A percentile compares a stretch with the other conserved stretches of the same genome.
Conservation (phyloP, 2,329 filamentous ascomycete species). For the Teratosphaeria epicoccoides region DNA sequence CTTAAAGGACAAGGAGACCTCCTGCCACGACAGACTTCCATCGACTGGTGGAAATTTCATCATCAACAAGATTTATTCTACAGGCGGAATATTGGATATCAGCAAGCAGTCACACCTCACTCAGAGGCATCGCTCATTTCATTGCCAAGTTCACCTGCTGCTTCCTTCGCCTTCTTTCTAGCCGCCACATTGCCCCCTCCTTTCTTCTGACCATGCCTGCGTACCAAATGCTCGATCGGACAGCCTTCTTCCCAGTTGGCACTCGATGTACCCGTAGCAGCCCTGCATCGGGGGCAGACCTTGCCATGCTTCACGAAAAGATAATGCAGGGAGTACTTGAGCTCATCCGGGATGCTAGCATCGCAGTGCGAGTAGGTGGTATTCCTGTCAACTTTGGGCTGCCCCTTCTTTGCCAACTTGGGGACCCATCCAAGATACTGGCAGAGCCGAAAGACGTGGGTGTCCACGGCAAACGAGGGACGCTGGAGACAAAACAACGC, state of each 20-base stretch:
- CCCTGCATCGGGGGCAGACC: constrained; percentile 49
- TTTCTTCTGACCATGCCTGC: constrained; percentile 45
- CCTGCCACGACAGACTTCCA: too few species aligned
- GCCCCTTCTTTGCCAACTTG: constrained; percentile 31
- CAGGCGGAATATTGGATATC: too few species aligned
- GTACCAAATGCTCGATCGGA: constrained; percentile 53
- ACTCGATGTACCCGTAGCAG: constrained; percentile 49
- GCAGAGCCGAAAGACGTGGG: constrained; percentile 54
- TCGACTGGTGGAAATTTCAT: too few species aligned
- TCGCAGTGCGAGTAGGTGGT: constrained; percentile 46
- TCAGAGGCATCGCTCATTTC: constrained; percentile 40
- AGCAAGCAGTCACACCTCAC: too few species aligned
- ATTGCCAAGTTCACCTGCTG: constrained; percentile 69
- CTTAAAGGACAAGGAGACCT: too few species aligned
- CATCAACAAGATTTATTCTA: too few species aligned
- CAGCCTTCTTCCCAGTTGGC: constrained; percentile 54
- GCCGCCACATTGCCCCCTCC: constrained; percentile 23
- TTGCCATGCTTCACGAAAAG: constrained; percentile 54
- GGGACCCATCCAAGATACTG: constrained; percentile 55
- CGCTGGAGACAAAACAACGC: constrained; percentile 54
- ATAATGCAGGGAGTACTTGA: constrained; percentile 54
- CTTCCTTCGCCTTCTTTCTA: constrained; percentile 47
- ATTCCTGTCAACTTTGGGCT: constrained; percentile 27
- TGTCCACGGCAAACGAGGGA: constrained; percentile 55
- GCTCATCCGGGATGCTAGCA: constrained; percentile 48